phyloP scores from a whole-genome alignment of 768 basidiomycete genomes.

The Rhodocollybia butyracea region DNA sequence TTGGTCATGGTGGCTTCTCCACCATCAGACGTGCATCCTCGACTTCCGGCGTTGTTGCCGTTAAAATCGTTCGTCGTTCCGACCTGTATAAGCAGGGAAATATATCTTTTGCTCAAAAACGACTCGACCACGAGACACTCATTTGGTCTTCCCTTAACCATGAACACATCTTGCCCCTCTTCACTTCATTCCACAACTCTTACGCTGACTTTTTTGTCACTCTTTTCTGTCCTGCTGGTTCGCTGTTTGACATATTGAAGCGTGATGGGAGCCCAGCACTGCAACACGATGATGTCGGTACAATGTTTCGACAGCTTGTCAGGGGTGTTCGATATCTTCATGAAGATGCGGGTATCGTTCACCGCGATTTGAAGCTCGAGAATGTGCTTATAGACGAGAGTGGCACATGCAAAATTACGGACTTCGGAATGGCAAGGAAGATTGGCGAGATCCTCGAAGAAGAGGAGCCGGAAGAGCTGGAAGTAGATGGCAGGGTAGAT shows the following conservation, averaged over 20 bases:
- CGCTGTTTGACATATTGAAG: constrained; percentile 79
- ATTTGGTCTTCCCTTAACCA: constrained; percentile 79
- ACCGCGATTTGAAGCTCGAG: constrained; percentile 96
- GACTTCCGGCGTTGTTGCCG: constrained; percentile 67
- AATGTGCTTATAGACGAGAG: constrained; percentile 91
- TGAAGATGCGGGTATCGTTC: constrained; percentile 70
- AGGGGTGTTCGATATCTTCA: constrained; percentile 82
- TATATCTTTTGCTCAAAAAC: constrained; percentile 44
- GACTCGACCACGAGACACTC: constrained; percentile 65
- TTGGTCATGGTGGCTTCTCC: constrained; percentile 82
- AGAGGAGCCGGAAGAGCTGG: constrained; percentile 31
- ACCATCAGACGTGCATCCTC: constrained; percentile 69
- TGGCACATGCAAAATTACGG: constrained; percentile 80
- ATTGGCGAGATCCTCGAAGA: constrained; percentile 49
- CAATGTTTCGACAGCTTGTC: constrained; percentile 85
- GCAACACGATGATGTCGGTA: constrained; percentile 74
- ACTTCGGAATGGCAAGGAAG: constrained; percentile 78
- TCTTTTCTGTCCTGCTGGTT: constrained; percentile 79
- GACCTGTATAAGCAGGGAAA: constrained; percentile 53
- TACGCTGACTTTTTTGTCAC: constrained; percentile 81
- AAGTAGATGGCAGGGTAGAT: constrained; percentile 13
- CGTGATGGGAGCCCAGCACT: constrained; percentile 66
- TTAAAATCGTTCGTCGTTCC: constrained; percentile 74
- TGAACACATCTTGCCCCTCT: constrained; percentile 85
- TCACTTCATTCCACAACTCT: constrained; percentile 53